Evolutionary conservation across 768 basidiomycete genomes (phyloP).

Genomic region (Phanerodontia chrysosporium): DNA sequence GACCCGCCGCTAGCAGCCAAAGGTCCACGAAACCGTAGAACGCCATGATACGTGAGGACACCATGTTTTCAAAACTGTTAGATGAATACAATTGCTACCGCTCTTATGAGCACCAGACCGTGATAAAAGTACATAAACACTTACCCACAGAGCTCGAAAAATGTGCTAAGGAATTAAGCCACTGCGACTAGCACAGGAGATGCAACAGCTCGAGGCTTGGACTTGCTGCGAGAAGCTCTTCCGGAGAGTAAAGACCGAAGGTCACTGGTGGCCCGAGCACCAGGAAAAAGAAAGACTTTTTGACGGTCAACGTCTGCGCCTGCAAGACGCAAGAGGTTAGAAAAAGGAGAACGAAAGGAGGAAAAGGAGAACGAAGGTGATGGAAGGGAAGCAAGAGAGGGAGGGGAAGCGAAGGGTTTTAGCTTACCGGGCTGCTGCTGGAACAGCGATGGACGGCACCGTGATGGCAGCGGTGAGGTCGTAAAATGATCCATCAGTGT

Average conservation of each 20-base stretch:
- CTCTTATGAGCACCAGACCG: not conserved
- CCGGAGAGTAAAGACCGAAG: constrained; percentile 44
- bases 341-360: constrained; percentile 25
- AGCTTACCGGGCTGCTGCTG: constrained; percentile 10
- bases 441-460: constrained; percentile 9
- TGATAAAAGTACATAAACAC: not conserved
- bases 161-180: not conserved
- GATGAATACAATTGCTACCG: constrained; percentile 22
- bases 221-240: constrained; percentile 33
- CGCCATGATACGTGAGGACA: constrained; percentile 65
- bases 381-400: constrained; percentile 7
- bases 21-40: constrained; percentile 72
- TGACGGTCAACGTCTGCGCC: constrained; percentile 68
- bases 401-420: not conserved
- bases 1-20: constrained; percentile 66
- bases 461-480: constrained; percentile 9
- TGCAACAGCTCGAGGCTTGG: constrained; percentile 18
- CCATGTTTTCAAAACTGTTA: constrained; percentile 43
- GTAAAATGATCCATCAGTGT: constrained; percentile 2
- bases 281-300: constrained; percentile 33
- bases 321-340: constrained; percentile 25
- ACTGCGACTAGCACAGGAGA: not conserved
- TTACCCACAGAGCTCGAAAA: not conserved
- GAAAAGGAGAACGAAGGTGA: constrained; percentile 17
- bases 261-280: constrained; percentile 41